A percentile compares a stretch with the other conserved stretches of the same genome.
phyloP scores from a whole-genome alignment of 2,329 filamentous ascomycete genomes.

The Acarospora socialis region DNA sequence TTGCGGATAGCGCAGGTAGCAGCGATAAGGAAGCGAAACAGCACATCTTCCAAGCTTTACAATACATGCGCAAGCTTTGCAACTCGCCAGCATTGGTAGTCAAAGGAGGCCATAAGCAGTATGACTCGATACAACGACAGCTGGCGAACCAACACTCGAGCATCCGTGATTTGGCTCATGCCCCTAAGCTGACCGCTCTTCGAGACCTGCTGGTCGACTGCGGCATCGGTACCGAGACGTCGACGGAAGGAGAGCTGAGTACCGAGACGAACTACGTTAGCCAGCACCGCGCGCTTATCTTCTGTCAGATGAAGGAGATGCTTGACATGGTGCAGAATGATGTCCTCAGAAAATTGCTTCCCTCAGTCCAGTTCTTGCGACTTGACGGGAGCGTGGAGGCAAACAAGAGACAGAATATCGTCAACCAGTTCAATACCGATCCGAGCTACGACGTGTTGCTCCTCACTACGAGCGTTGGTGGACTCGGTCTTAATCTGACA shows the following conservation, averaged over 20 bases:
- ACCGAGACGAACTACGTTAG: conserved; percentile 68
- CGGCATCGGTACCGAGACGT: conserved; percentile 70
- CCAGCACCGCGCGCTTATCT: conserved; percentile 87
- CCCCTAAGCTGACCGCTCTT: conserved; percentile 81
- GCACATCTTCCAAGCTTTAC: conserved; percentile 96
- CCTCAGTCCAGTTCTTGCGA: conserved; percentile 83
- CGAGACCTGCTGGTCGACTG: conserved; percentile 95
- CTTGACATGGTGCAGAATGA: conserved; percentile 95
- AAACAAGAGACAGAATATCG: conserved; percentile 87
- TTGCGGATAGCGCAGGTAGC: conserved; percentile 68
- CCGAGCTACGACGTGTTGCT: conserved; percentile 91
- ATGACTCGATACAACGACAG: conserved; percentile 71
- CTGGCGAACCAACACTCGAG: conserved; percentile 65
- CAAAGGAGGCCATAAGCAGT: conserved; percentile 83
- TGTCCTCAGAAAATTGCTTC: conserved; percentile 80
- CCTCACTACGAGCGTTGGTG: conserved; percentile 88
- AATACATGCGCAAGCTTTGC: conserved; percentile 99
- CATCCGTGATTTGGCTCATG: conserved; percentile 73
- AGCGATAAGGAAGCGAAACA: conserved; percentile 89
- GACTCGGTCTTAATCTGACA: conserved; percentile 84
- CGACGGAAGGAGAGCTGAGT: conserved; percentile 41
- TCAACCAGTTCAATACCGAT: conserved; percentile 97
- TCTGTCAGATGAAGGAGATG: conserved; percentile 99
- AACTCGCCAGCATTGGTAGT: conserved; percentile 94
- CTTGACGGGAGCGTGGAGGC: conserved; percentile 88